These are phyloP conservation scores for Nannochloropsis salina DNA, from an alignment of 108 stramenopile species.

Conservation along the genomic window DNA sequence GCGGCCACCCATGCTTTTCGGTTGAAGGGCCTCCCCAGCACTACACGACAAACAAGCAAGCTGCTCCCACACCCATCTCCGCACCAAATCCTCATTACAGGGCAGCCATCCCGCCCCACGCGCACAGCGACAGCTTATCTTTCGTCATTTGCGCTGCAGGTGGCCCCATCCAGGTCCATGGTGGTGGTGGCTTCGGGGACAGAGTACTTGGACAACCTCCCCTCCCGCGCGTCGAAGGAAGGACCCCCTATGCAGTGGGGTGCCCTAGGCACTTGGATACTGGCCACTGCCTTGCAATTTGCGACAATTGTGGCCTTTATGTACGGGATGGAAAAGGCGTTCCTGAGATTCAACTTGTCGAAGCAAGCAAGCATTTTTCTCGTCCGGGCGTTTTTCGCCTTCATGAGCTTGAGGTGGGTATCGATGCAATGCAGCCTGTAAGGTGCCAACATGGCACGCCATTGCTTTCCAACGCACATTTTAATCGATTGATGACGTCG, in stretches of 20 bases:
- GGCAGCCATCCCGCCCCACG: no score
- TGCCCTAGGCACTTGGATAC: background rate
- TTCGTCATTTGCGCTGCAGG: no score
- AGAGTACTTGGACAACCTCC: background rate
- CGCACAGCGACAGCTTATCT: no score
- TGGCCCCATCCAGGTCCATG: background rate
- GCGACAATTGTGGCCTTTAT: background rate
- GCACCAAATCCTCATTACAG: no score
- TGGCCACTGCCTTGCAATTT: background rate
- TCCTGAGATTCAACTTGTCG: background rate
- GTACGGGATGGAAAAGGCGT: background rate
- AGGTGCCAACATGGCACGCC: no score
- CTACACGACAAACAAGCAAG: no score
- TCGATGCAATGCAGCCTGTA: no score
- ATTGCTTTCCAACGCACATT: no score
- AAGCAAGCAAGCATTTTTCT: background rate
- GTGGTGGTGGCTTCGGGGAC: background rate
- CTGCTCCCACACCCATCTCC: no score
- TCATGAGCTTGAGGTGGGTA: constrained; percentile 38
- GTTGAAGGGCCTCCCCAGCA: no score
- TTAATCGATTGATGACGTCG: no score
- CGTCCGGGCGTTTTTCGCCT: constrained; percentile 39
- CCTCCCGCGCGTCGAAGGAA: background rate
- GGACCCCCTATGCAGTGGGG: background rate
- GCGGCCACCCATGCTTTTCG: no score